phyloP scores from a whole-genome alignment of 2,329 filamentous ascomycete genomes.

The Diplodia sapinea region DNA sequence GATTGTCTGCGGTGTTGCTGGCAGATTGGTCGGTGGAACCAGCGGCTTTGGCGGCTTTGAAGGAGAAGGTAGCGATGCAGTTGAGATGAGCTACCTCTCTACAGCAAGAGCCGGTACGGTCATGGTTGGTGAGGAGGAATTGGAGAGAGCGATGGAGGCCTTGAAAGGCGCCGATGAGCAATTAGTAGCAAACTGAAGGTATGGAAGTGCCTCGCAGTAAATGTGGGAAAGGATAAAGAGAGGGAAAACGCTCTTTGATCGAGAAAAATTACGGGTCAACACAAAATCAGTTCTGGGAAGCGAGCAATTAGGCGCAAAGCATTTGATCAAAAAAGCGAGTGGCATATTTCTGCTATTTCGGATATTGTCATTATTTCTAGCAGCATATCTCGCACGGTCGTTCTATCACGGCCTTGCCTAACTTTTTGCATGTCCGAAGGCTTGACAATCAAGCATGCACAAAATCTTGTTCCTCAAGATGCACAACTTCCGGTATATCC shows the following conservation, averaged over 20 bases:
- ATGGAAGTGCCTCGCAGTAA: not conserved
- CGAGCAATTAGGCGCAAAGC: not conserved
- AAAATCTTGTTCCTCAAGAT: not conserved
- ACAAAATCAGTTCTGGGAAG: not conserved
- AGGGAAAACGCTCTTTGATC: not conserved
- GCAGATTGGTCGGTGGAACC: slow-evolving; percentile 76
- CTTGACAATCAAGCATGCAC: not conserved
- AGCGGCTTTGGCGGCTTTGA: slow-evolving; percentile 49
- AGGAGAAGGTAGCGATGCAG: slow-evolving; percentile 45
- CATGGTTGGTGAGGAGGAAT: slow-evolving; percentile 77
- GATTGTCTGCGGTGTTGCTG: slow-evolving; percentile 93
- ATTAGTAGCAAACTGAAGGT: slow-evolving; percentile 25
- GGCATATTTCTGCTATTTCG: not conserved
- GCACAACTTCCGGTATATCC: not conserved
- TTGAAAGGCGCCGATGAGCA: slow-evolving; percentile 55
- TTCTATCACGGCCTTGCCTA: not conserved
- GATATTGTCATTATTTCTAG: not conserved
- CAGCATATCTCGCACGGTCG: not conserved
- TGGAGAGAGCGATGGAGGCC: slow-evolving; percentile 74
- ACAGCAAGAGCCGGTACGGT: slow-evolving; percentile 89
- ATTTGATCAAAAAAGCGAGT: slow-evolving; percentile 2
- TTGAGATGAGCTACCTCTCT: slow-evolving; percentile 88
- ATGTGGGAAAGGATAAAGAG: not conserved
- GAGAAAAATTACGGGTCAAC: not conserved
- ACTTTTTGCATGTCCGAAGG: not conserved